These are phyloP conservation scores for Selenicereus undatus DNA, from an alignment of 148 eudicot genomes.

Conservation along the genomic window DNA sequence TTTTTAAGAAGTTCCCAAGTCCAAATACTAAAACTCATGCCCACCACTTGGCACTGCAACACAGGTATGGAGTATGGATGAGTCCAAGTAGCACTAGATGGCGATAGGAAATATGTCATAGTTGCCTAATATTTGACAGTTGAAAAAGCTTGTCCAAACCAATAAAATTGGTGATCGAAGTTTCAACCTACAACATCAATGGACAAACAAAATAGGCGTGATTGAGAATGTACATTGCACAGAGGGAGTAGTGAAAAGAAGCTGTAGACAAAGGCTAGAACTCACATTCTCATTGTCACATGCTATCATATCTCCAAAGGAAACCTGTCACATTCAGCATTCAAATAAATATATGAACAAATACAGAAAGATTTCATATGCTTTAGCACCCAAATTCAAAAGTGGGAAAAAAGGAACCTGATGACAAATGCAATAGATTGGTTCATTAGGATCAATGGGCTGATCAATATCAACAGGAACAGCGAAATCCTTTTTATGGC, in stretches of 20 bases:
- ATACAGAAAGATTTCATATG: background rate
- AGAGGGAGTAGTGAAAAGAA: background rate
- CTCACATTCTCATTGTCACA: slow-evolving; percentile 96
- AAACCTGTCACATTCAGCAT: slow-evolving; percentile 51
- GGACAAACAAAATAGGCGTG: background rate
- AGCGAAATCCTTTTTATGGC: slow-evolving; percentile 73
- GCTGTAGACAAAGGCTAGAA: slow-evolving; percentile 13
- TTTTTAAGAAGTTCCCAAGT: background rate
- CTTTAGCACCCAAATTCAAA: background rate
- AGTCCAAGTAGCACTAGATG: background rate
- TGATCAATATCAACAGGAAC: slow-evolving; percentile 77
- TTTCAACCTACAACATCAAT: background rate
- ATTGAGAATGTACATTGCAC: background rate
- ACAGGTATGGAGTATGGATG: background rate
- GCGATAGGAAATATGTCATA: background rate
- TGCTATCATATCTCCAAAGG: slow-evolving; percentile 99
- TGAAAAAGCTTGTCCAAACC: background rate
- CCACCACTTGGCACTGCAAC: background rate
- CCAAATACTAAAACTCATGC: background rate
- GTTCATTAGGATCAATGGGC: slow-evolving; percentile 97
- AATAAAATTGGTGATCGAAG: background rate
- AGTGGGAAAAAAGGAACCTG: slow-evolving; percentile 43
- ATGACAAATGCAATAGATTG: slow-evolving; percentile 92
- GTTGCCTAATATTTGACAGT: background rate
- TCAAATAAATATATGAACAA: background rate